These are phyloP conservation scores for Arachnomyces sp. DNA, from an alignment of 2,329 filamentous ascomycete species.

Conservation along the genomic window DNA sequence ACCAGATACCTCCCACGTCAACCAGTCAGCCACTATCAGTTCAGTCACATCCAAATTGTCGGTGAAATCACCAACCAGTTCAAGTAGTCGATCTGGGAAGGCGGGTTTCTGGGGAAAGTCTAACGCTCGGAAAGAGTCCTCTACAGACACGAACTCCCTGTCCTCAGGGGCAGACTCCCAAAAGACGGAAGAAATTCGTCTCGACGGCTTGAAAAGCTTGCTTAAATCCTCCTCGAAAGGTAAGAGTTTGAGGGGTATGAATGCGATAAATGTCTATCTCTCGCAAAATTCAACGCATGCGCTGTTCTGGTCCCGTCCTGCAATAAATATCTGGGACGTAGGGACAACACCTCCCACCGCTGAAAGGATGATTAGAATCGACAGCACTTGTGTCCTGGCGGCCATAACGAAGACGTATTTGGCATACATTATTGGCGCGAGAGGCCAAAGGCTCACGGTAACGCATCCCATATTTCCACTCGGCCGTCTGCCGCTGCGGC, in stretches of 20 bases:
- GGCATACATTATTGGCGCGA: slow-evolving; percentile 32
- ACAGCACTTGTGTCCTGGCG: slow-evolving; percentile 33
- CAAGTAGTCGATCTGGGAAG: not conserved
- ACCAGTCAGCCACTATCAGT: not conserved
- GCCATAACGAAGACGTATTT: slow-evolving; percentile 30
- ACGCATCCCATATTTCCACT: slow-evolving; percentile 7
- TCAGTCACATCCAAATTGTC: not conserved
- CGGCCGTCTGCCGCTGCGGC: no score
- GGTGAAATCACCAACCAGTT: not conserved
- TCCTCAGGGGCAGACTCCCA: slow-evolving; percentile 29
- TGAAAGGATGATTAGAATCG: slow-evolving; percentile 25
- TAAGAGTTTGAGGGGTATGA: slow-evolving; percentile 18
- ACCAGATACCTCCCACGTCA: slow-evolving; percentile 1
- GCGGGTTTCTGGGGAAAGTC: not conserved
- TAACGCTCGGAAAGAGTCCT: slow-evolving; percentile 8
- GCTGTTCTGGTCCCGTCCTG: slow-evolving; percentile 33
- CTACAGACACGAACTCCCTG: slow-evolving; percentile 30
- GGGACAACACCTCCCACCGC: slow-evolving; percentile 29
- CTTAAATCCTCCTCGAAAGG: slow-evolving; percentile 21
- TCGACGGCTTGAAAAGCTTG: slow-evolving; percentile 22
- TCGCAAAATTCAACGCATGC: slow-evolving; percentile 33
- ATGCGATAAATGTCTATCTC: slow-evolving; percentile 27
- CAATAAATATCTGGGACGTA: slow-evolving; percentile 35
- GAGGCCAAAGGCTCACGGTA: slow-evolving; percentile 37
- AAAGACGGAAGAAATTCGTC: slow-evolving; percentile 31